Base-by-base conservation (phyloP, 805 yeast genomes). In the Lipomyces mesembrius region DNA sequence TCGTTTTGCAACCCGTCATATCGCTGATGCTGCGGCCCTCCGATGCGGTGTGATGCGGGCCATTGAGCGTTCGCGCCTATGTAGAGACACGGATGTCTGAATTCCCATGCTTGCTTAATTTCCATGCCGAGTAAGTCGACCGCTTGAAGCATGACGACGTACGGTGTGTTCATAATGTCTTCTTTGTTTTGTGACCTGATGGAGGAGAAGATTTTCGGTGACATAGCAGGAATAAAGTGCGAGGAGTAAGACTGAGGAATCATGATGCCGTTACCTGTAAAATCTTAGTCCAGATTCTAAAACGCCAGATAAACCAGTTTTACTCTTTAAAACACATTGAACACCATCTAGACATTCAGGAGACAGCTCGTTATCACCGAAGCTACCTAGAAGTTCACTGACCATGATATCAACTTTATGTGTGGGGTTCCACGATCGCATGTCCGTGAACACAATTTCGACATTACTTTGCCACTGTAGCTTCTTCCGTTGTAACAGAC, bases 291-390 rank as follows among this genome's bases (percentile, higher is more conserved):
- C 34, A 17, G 37, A 29, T n/a, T 22, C n/a, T 14, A 65, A 11
- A 71, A 65, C 7, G 76, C 76, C 27, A 78, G 62, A 76, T 83
- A 71, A 11, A 37, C 62, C 32, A 52, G 35, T n/a, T 34, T 6
- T 61, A 69, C 72, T 54, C 77, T 85, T 82, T 72, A 83, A 66
- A 71, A 74, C 71, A 59, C 73, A 69, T 61, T 84, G 83, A 20
- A 82, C 73, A 0, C 82, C 78, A 57, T 79, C 80, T 2, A 91
- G 76, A 65, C 95, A 88, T 75, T 93, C 98, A 0, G 98, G 98
- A 8, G 91, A 83, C 20, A 91, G 81, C 75, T 93, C 98, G 77
- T 93, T 94, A 76, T 96, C 94, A 3, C 97, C 98, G 79, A 94
- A 90, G 17, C 97, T 90, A 5, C 98, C 98, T 34, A 93, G 77